Evolutionary conservation across 1,284 basidiomycete genomes (phyloP), one percentile per base, ranked within the genome.

Genomic region (Stygiomarasmius scandens): DNA sequence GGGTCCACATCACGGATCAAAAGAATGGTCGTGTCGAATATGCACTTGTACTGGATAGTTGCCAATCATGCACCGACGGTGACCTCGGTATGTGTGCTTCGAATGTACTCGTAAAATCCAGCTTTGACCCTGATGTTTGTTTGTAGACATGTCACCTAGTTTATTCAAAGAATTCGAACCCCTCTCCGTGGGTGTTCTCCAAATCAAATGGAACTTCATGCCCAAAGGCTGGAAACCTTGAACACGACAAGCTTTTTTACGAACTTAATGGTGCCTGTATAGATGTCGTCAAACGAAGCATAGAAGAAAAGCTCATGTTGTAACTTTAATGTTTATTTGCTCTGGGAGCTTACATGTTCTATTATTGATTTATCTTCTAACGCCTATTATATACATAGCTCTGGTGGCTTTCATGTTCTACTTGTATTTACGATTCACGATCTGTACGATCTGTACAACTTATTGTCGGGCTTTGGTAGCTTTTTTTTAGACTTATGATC

Each of bases 171-270:
- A 50, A 36, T 47, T 60, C 12, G 54, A 38, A 27, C 20, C 27
- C 16, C 51, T 54, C 43, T 47, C 50, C 24, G 46, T 38, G 1
- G 58, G 58, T 16, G 51, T 50, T 10, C 23, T 60, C 32, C 23
- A 52, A 10, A 60, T 60, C 48, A 41, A 52, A 10, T 60, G 58
- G 58, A 44, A 54, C 6, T 60, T 60, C 48, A 25, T 56, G 55
- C 38, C 55, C 5, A 49, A 32, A 24, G 58, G 58, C 25, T 54
- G 51, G 55, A 12, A n/a, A 4, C 38, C 38, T 16, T 41, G n/a
- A 41, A 41, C 4, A 16, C 5, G 8, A 6, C 5, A 6, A 41
- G 16, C 14, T 9, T 41, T 19, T 16, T 32, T 12, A 32, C 12
- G 29, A 32, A 32, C 29, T 32, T 32, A 32, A 32, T 32, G 29